Evolutionary conservation across 2,329 filamentous ascomycete species (phyloP), one percentile per base, ranked within the genome.

Genomic region (Trichoderma afroharzianum): DNA sequence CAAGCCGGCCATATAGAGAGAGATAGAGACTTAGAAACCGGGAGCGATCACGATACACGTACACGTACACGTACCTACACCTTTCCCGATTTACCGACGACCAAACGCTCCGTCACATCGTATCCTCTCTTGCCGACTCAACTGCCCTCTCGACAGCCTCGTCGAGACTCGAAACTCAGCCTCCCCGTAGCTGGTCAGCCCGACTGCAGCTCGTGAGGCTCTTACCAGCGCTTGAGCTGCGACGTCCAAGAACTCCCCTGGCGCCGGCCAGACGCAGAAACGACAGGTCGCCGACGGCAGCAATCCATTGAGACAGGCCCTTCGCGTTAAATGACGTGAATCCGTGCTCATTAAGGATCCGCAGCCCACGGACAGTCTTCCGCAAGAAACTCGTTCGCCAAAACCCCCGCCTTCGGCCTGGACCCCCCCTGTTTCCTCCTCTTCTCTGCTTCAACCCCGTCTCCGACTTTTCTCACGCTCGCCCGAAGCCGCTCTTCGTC

Each of bases 311-410:
- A 70, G 58, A 57, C 59, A 57, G 58, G 33, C 30, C 39, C n/a
- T 63, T 63, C 43, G 68, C 68, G 68, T 71, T 66, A 71, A 71
- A 71, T 59, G 68, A 71, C 68, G 68, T 71, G 68, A 71, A 63
- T 63, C 68, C 68, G 61, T 71, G 68, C 61, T 71, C 68, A 47
- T 64, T 64, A 58, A 53, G 50, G 61, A 71, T 63, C 59, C 68
- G 59, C 61, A 55, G 36, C 59, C 68, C 68, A 71, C 59, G 68
- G 61, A 64, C 68, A 30, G 59, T 64, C 59, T 64, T 64, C 50
- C 59, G 36, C 68, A 55, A 71, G 68, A 70, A 63, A 71, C 68
- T 64, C 68, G 59, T 64, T 64, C 68, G 68, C 61, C 55, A 71
- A 68, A 64, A 50, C 68, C 68, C 61, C 68, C 59, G 68, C 59